Evolutionary conservation across 106 monocot genomes (phyloP), one percentile per base, ranked within the genome.

Genomic region (Apostasia shenzhenica): DNA sequence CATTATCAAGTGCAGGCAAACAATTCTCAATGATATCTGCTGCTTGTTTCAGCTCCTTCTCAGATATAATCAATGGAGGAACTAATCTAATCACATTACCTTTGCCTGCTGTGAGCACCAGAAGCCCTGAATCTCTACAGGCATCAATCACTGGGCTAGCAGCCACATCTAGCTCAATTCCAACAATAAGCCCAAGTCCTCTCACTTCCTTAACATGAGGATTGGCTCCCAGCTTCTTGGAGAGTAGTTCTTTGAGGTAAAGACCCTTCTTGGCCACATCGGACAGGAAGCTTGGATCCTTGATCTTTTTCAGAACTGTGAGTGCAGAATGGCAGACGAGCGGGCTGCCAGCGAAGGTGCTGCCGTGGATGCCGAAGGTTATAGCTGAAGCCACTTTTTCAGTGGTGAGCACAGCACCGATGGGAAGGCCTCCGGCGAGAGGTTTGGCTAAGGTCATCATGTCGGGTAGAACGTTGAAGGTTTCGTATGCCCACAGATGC

Each of bases 391-490:
- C 82, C 8, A 97, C 89, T 55, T 59, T 80, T 59, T 97, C 78
- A 3, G 80, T 81, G 54, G 77, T 69, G 3, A 92, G 74, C 57
- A 82, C 84, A 1, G 55, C 89, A 8, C 95, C 95, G n/a, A 97
- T 97, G 14, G 95, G 92, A 6, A 89, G 71, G 5, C 95, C 95
- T 38, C 82, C 84, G 3, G 91, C 95, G 2, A 95, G 84, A 11
- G 91, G 95, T 57, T 95, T 97, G 40, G 95, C 92, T 4, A 97
- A 79, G n/a, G 89, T 92, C 91, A 97, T 97, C 3, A 97, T 89
- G 59, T 97, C 89, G 0, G 91, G 95, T 2, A 51, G 10, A 42
- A 89, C 71, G 4, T 73, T 84, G 42, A 76, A 97, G 9, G 78
- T 67, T 71, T 97, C 95, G 38, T 97, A 79, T 5, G 95, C 92